Base-by-base conservation (phyloP, 345 rosid genomes). In the Corchorus capsularis region DNA sequence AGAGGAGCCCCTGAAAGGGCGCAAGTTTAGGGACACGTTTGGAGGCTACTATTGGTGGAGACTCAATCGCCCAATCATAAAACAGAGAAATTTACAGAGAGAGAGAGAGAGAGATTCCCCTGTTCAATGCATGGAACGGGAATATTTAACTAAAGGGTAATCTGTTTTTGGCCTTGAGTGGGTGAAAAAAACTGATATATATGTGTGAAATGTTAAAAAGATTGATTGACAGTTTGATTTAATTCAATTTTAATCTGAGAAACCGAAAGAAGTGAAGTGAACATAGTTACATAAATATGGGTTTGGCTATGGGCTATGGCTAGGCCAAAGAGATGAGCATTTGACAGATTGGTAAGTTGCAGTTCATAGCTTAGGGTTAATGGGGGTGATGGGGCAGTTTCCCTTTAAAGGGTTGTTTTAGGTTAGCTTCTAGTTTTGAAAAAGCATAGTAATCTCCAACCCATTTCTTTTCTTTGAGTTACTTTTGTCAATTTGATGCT, bases 221-320 rank as follows among this genome's bases (percentile, higher is more conserved):
- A 37, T 63, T 63, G 68, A 46, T 67, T 52, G 73, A 69, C 60
- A 52, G 22, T 69, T 69, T 47, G 67, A 63, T 63, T 4, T 50
- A 50, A 8, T 63, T 17, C 15, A 16, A 63, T 19, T 43, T 34
- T 62, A 62, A 35, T 6, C 69, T 41, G 15, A n/a, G 34, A 27
- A 27, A 27, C 27, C 1, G 27, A 27, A 27, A 27, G 27, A 27
- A 27, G 27, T 27, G 27, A 27, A 27, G 27, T 27, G 27, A 27
- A 27, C 27, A 27, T 27, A 27, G 27, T 27, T 27, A 27, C 27
- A 27, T 27, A 46, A 2, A 17, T 64, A 46, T 45, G 53, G 70
- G 1, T 45, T 43, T 43, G 53, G 70, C 47, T 63, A 56, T 12
- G 8, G 43, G 27, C 27, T 20, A 54, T 20, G n/a, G 20, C 59